phyloP scores from a whole-genome alignment of 2,329 filamentous ascomycete species.

The Dryadomyces quercivorus region DNA sequence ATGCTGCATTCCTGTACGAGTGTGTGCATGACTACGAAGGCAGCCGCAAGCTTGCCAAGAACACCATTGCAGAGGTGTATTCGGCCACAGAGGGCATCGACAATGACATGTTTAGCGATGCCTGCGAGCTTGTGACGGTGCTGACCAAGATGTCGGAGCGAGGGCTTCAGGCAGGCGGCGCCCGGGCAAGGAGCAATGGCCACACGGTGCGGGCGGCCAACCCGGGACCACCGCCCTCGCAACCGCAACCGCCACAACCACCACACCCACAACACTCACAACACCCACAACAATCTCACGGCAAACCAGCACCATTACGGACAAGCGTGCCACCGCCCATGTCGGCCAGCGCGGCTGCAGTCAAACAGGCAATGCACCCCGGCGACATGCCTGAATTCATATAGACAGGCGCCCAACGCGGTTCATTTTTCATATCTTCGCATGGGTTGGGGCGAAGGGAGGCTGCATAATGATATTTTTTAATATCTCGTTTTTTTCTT shows the following conservation, averaged over 20 bases:
- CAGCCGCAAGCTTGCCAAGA: conserved; percentile 65
- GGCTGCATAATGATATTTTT: background rate
- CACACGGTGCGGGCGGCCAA: conserved; percentile 8
- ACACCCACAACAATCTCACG: background rate
- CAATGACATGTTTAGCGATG: background rate
- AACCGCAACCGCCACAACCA: background rate
- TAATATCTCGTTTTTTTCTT: background rate
- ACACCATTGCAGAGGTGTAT: conserved; percentile 82
- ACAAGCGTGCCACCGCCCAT: background rate
- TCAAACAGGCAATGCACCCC: background rate
- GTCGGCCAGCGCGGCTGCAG: background rate
- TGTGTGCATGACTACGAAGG: conserved; percentile 72
- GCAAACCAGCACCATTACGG: background rate
- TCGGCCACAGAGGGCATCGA: conserved; percentile 56
- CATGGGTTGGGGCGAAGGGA: background rate
- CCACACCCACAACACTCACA: background rate
- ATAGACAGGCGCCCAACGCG: background rate
- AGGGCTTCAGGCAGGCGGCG: conserved; percentile 4
- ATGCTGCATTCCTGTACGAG: conserved; percentile 86
- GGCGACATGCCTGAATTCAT: conserved; percentile 12
- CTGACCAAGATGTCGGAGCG: conserved; percentile 2
- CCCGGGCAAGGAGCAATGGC: background rate
- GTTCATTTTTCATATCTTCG: background rate
- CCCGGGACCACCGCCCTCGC: background rate
- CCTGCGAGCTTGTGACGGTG: background rate